These are phyloP conservation scores for Scheffersomyces spartinae DNA, from an alignment of 805 yeast species.

Conservation along the genomic window DNA sequence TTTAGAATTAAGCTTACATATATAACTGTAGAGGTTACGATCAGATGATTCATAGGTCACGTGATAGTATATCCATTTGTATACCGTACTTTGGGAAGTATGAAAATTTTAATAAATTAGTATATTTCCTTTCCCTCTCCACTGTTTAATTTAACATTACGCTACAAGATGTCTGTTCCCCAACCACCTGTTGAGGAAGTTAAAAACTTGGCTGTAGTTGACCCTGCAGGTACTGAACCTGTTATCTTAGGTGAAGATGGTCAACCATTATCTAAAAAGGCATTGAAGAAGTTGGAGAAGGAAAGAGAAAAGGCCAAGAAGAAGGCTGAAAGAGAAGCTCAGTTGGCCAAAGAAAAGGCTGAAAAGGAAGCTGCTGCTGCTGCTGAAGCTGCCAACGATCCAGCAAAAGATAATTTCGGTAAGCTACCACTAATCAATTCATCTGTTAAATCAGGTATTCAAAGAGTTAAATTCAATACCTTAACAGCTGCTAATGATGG, in stretches of 20 bases:
- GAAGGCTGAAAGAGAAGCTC: conserved; percentile 87
- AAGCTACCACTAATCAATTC: conserved; percentile 82
- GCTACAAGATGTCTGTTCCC: too few relatives aligned
- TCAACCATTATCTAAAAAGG: conserved; percentile 84
- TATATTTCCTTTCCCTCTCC: too few relatives aligned
- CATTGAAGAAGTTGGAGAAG: conserved; percentile 86
- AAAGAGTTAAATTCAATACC: conserved; percentile 46
- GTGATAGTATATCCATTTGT: too few relatives aligned
- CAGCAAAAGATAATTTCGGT: conserved; percentile 83
- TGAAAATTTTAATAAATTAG: too few relatives aligned
- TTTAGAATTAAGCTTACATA: too few relatives aligned
- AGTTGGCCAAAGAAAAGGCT: conserved; percentile 77
- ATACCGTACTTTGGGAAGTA: too few relatives aligned
- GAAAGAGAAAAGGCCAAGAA: conserved; percentile 86
- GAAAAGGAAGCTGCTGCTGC: conserved; percentile 57
- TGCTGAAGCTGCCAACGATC: conserved; percentile 60
- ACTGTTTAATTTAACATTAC: too few relatives aligned
- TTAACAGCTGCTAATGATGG: conserved; percentile 60
- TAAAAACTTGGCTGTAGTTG: too few relatives aligned
- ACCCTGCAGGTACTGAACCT: too few relatives aligned
- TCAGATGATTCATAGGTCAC: too few relatives aligned
- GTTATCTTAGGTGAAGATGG: conserved; percentile 58
- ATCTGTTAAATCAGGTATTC: conserved; percentile 48
- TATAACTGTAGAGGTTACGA: too few relatives aligned
- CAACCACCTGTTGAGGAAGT: too few relatives aligned